These are phyloP conservation scores for Suillus paluster DNA, from an alignment of 768 basidiomycete genomes.

Conservation along the genomic window DNA sequence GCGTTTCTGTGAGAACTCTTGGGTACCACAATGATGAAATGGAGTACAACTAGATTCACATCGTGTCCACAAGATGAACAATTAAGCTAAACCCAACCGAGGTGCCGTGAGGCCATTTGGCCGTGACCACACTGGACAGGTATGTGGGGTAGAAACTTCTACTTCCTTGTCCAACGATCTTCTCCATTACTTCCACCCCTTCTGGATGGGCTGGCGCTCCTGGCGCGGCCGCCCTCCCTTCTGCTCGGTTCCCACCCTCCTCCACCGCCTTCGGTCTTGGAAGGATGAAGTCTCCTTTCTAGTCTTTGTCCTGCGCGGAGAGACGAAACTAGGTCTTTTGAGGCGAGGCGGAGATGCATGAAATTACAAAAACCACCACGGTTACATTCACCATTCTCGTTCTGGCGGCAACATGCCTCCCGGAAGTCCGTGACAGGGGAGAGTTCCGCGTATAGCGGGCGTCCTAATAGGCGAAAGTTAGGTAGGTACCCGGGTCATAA, in stretches of 20 bases:
- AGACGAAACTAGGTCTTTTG: slow-evolving; percentile 79
- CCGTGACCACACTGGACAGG: background rate
- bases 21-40: background rate
- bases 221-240: slow-evolving; percentile 63
- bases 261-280: slow-evolving; percentile 62
- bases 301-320: slow-evolving; percentile 83
- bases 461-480: slow-evolving; percentile 51
- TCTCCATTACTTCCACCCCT: slow-evolving; percentile 69
- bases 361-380: slow-evolving; percentile 99
- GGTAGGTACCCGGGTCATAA: slow-evolving; percentile 11
- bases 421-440: slow-evolving; percentile 99
- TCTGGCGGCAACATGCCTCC: slow-evolving; percentile 98
- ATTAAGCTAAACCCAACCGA: slow-evolving; percentile 3
- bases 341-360: slow-evolving; percentile 92
- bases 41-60: background rate
- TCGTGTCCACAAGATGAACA: background rate
- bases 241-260: slow-evolving; percentile 87
- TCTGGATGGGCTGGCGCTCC: slow-evolving; percentile 75
- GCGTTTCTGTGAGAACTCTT: background rate
- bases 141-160: background rate
- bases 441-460: slow-evolving; percentile 95
- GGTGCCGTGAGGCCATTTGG: background rate
- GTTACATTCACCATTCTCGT: slow-evolving; percentile 98
- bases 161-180: slow-evolving; percentile 78
- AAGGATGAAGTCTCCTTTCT: slow-evolving; percentile 76